Base-by-base conservation (phyloP, 176 grass and related monocot genomes). In the Leersia perrieri region DNA sequence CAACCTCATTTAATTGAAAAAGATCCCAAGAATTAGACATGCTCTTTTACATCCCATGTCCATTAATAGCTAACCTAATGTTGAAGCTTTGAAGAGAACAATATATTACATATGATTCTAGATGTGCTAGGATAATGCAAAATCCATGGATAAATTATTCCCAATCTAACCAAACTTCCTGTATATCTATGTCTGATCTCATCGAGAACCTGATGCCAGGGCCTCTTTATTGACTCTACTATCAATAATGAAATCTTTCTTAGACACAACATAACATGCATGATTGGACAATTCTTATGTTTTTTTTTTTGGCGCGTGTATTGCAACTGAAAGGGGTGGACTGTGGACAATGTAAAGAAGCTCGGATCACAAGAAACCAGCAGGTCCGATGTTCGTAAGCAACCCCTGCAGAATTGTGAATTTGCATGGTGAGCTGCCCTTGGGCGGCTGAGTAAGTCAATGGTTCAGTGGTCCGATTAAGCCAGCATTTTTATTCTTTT, bases 351-450 rank as follows among this genome's bases (percentile, higher is more conserved):
- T n/a, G 84, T 93, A 70, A 88, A 28, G 77, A 72, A 76, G 69
- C 91, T 93, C 63, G 91, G 90, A 51, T 84, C 87, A 11, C 91
- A 90, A 80, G 87, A 93, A 83, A 93, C 87, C 23, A 89, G 84
- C 62, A 83, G 91, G 41, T 77, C 91, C 29, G 80, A 90, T 69
- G 69, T 47, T 57, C 87, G 80, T 2, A 83, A 80, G 57, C 81
- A 74, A 60, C 84, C n/a, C 87, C 0, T 90, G 87, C 40, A 82
- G 91, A 40, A 93, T 93, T 40, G 70, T 90, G 13, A 74, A 87
- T 35, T 93, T n/a, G n/a, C n/a, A 84, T 77, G 91, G 84, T 11
- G 84, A 93, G 70, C 25, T 93, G 27, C 87, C 80, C 39, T 40
- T 89, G 74, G 74, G 84, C 33, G 64, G 82, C 33, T 89, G 82